Evolutionary conservation across 164 flowering plant genomes (phyloP).

Genomic region (Malania oleifera): DNA sequence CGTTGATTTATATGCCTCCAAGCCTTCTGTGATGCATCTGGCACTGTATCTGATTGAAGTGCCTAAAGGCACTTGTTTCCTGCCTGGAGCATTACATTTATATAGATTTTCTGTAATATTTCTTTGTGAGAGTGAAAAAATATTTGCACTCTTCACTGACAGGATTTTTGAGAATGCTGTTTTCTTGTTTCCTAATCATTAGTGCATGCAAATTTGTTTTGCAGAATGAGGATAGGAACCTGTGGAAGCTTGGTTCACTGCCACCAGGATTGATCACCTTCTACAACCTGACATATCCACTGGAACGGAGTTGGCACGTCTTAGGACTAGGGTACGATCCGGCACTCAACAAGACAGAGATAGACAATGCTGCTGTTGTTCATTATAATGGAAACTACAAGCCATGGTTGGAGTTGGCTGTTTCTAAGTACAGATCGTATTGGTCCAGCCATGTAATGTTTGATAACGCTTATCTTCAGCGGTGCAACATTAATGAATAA

Average conservation of each 20-base stretch:
- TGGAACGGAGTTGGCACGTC: slow-evolving; percentile 88
- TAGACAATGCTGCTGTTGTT: slow-evolving; percentile 79
- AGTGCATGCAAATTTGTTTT: slow-evolving; percentile 5
- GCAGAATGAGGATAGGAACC: slow-evolving; percentile 92
- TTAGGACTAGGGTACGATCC: slow-evolving; percentile 97
- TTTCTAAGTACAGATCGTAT: slow-evolving; percentile 72
- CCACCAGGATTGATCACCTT: slow-evolving; percentile 98
- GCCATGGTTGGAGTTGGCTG: slow-evolving; percentile 93
- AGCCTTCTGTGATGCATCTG: not conserved
- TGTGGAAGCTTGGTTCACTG: slow-evolving; percentile 94
- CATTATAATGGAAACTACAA: slow-evolving; percentile 97
- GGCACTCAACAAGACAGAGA: slow-evolving; percentile 83
- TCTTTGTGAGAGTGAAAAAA: not conserved
- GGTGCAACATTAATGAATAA: slow-evolving; percentile 50
- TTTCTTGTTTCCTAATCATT: not conserved
- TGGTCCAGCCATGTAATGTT: slow-evolving; percentile 77
- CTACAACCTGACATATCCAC: slow-evolving; percentile 82
- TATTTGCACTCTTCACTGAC: not conserved
- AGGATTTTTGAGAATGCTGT: not conserved
- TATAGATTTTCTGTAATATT: too few species aligned
- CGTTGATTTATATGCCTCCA: not conserved
- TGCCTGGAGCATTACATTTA: not conserved
- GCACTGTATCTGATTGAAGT: not conserved
- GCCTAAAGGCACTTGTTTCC: not conserved
- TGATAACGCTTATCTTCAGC: slow-evolving; percentile 69